Percentiles rank a stretch among this genome's conserved stretches.
phyloP scores from a whole-genome alignment of 2,329 filamentous ascomycete species.

The Arthrinium puccinioides region DNA sequence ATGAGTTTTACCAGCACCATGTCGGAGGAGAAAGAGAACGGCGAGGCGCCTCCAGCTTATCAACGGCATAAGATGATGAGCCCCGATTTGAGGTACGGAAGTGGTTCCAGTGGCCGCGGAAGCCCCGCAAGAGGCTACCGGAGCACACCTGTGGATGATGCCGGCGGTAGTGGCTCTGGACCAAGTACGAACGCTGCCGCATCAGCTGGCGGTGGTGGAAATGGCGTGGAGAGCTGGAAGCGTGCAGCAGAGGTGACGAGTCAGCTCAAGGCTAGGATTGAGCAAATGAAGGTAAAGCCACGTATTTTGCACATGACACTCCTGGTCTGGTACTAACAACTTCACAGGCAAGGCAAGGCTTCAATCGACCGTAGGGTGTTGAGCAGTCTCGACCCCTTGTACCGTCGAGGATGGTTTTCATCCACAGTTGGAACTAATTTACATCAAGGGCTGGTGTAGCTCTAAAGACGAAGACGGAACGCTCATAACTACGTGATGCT shows the following conservation, averaged over 20 bases:
- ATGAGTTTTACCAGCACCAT: constrained; percentile 58
- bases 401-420: no score
- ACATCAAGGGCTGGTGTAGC: no score
- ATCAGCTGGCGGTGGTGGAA: constrained; percentile 15
- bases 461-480: no score
- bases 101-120: constrained; percentile 47
- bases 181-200: constrained; percentile 10
- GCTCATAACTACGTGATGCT: no score
- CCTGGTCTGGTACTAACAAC: constrained; percentile 8
- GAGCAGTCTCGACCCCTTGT: not conserved
- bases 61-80: constrained; percentile 43
- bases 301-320: not conserved
- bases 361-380: constrained; percentile 31
- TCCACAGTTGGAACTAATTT: no score
- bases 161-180: constrained; percentile 10
- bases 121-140: constrained; percentile 53
- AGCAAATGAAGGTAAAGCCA: constrained; percentile 80
- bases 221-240: constrained; percentile 88
- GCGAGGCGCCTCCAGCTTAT: constrained; percentile 34
- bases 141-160: constrained; percentile 20
- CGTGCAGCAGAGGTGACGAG: constrained; percentile 95
- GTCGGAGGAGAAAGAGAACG: constrained; percentile 75
- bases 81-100: constrained; percentile 48
- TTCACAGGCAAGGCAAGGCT: constrained; percentile 41
- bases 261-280: constrained; percentile 92